These are phyloP conservation scores for Boechera stricta DNA, from an alignment of 345 rosid genomes.

Conservation along the genomic window DNA sequence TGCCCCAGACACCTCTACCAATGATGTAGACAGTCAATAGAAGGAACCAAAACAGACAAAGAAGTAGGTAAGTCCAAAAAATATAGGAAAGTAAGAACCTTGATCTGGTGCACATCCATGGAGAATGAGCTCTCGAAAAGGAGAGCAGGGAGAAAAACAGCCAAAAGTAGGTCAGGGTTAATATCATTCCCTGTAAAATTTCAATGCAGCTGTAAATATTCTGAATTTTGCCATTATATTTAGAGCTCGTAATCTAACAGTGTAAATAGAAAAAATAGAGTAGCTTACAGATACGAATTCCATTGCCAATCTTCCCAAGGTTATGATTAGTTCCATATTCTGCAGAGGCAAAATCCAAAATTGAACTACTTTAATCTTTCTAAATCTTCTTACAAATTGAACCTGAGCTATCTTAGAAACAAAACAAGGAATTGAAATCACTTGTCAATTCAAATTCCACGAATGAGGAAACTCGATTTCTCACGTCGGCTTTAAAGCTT, in stretches of 20 bases:
- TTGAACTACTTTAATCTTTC: neutral
- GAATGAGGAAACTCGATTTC: neutral
- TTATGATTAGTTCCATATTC: conserved; percentile 75
- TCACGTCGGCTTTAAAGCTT: neutral
- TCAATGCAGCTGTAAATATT: conserved; percentile 12
- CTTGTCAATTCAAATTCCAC: neutral
- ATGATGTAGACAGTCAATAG: conserved; percentile 1
- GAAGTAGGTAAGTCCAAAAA: conserved; percentile 3
- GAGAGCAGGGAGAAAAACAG: conserved; percentile 93
- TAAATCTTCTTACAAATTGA: neutral
- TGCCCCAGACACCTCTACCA: conserved; percentile 82
- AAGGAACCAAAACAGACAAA: neutral
- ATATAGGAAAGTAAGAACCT: conserved; percentile 51
- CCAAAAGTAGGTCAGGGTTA: conserved; percentile 80
- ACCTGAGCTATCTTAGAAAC: neutral
- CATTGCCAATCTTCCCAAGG: conserved; percentile 78
- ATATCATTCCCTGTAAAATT: conserved; percentile 75
- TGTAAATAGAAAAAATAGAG: neutral
- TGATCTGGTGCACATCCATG: conserved; percentile 90
- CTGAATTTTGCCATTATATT: neutral
- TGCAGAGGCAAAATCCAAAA: conserved; percentile 42
- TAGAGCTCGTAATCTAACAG: conserved; percentile 12
- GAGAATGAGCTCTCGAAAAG: conserved; percentile 93
- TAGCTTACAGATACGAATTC: conserved; percentile 87
- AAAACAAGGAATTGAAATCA: neutral